Conservation (phyloP, 1,139 yeast species). For the Nakaseomyces nivariensis region DNA sequence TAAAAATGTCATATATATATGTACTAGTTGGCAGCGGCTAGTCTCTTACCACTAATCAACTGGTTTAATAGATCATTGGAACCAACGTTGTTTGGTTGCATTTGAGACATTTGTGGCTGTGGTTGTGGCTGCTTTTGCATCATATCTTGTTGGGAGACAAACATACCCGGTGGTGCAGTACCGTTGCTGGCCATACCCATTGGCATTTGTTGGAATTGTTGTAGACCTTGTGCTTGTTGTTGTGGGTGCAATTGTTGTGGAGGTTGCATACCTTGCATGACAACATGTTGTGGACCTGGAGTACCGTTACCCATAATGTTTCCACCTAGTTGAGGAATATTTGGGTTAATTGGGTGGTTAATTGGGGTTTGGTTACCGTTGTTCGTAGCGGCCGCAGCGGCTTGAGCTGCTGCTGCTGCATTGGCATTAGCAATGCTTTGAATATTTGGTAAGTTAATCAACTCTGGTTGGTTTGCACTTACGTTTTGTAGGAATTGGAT, state of each 20-base stretch:
- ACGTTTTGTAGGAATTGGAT: constrained; percentile 25
- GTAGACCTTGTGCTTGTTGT: constrained; percentile 15
- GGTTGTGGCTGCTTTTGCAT: constrained; percentile 13
- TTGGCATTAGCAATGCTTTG: constrained; percentile 9
- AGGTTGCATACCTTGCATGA: constrained; percentile 19
- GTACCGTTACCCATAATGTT: background rate
- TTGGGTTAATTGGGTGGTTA: constrained; percentile 1
- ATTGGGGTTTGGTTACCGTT: constrained; percentile 4
- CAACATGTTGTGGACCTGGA: constrained; percentile 8
- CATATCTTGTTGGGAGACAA: constrained; percentile 21
- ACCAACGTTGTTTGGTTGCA: constrained; percentile 26
- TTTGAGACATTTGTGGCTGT: constrained; percentile 13
- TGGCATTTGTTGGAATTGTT: constrained; percentile 2
- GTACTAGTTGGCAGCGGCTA: constrained; percentile 26
- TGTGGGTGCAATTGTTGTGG: constrained; percentile 16
- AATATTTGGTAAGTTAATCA: constrained; percentile 5
- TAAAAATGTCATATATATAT: too few species aligned
- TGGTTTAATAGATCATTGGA: constrained; percentile 64
- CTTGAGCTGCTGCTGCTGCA: constrained; percentile 1
- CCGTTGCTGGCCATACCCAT: constrained; percentile 2
- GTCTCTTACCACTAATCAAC: constrained; percentile 57
- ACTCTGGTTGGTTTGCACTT: constrained; percentile 7
- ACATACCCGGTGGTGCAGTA: constrained; percentile 40
- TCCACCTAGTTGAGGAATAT: background rate
- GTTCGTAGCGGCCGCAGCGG: background rate